Evolutionary conservation across 768 basidiomycete genomes (phyloP), one percentile per base, ranked within the genome.

Genomic region (Collybiopsis luxurians): DNA sequence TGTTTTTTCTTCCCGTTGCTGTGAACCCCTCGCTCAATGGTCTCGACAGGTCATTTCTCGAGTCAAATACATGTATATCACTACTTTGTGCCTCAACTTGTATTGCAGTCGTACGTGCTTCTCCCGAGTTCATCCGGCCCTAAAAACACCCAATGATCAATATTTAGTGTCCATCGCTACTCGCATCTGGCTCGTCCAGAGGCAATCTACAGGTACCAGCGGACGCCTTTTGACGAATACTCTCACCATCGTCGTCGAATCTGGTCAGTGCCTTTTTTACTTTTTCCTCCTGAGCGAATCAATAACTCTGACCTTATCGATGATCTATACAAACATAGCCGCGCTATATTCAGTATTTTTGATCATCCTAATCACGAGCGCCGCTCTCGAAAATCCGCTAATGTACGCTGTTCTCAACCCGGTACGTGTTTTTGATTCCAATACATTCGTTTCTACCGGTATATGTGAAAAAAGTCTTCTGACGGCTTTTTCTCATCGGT

Each of bases 11-110:
- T n/a, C n/a, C n/a, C n/a, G n/a, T n/a, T n/a, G n/a, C n/a, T n/a
- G n/a, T n/a, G n/a, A n/a, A n/a, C n/a, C n/a, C n/a, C n/a, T n/a
- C n/a, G n/a, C n/a, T n/a, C n/a, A n/a, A n/a, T n/a, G n/a, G n/a
- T n/a, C n/a, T 34, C 31, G 6, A 34, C 34, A 51, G 50, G 50
- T 51, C 23, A 39, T 51, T 15, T 51, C 50, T 21, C 36, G 50
- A 24, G 50, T 51, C 50, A 51, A 51, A n/a, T 51, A 23, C 36
- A 51, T 51, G 50, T 51, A 39, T 12, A 51, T 51, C 36, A 51
- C 50, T 19, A 51, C 50, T 23, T 34, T 51, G 11, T 51, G 50
- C 50, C 50, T 51, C 13, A 51, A 51, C 24, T 15, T 51, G 24
- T 51, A 51, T 34, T 51, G 50, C 50, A 40, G 38, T 39, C 19